A percentile compares a stretch with the other conserved stretches of the same genome.
Evolutionary conservation across 148 eudicot genomes (phyloP).

Genomic region (Suaeda aralocaspica): DNA sequence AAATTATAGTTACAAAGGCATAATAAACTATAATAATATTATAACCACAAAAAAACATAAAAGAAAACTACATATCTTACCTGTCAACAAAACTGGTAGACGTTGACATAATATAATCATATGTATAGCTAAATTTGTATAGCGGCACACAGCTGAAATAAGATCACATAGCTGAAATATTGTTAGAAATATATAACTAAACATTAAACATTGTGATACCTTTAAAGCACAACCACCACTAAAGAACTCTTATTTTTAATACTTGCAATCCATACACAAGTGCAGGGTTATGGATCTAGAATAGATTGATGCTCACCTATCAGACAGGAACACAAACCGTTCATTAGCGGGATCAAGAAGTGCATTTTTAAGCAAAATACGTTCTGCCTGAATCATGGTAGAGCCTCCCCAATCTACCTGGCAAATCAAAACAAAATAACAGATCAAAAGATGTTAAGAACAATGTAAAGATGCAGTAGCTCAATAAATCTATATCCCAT

Average conservation of each 20-base stretch:
- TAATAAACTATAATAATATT: not conserved
- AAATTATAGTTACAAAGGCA: not conserved
- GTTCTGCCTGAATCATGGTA: constrained; percentile 80
- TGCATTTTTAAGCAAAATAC: constrained; percentile 62
- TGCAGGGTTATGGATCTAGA: not conserved
- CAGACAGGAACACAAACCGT: constrained; percentile 70
- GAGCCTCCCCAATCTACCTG: constrained; percentile 92
- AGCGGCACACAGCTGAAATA: constrained; percentile 75
- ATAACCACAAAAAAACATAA: not conserved
- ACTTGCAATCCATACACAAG: constrained; percentile 7
- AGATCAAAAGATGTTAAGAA: constrained; percentile 5
- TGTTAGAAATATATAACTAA: constrained; percentile 23
- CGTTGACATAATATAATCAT: constrained; percentile 85
- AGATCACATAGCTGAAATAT: constrained; percentile 25
- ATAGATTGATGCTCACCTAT: constrained; percentile 48
- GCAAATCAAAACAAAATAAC: constrained; percentile 15
- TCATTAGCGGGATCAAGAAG: constrained; percentile 54
- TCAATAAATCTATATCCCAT: too few species aligned
- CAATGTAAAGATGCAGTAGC: not conserved
- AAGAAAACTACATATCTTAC: constrained; percentile 30
- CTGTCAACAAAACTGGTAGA: constrained; percentile 92
- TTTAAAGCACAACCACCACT: not conserved
- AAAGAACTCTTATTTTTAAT: not conserved
- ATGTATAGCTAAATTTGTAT: constrained; percentile 92
- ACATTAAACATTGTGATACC: not conserved